Evolutionary conservation across 441 rosid species (phyloP).

Genomic region (Corymbia citriodora): DNA sequence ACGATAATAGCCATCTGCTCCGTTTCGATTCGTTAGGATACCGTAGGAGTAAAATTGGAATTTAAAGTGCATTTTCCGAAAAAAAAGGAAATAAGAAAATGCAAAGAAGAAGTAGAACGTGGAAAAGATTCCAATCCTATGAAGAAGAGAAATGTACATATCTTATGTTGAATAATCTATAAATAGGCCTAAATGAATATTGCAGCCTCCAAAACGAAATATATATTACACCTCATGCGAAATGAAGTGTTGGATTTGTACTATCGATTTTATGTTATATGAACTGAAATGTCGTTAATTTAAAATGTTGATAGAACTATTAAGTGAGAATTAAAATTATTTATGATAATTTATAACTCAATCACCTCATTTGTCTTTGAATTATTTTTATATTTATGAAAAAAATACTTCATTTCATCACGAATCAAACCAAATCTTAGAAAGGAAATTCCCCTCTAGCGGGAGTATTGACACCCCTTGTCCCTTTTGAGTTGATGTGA

Average conservation of each 20-base stretch:
- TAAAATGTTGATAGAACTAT: not conserved
- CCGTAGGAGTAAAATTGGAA: not conserved
- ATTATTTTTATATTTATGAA: not conserved
- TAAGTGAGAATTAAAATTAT: not conserved
- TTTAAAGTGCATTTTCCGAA: not conserved
- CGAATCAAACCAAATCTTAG: not conserved
- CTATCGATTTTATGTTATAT: not conserved
- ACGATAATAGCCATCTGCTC: not conserved
- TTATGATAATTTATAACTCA: not conserved
- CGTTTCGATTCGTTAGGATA: not conserved
- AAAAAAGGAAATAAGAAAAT: not conserved
- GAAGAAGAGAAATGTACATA: not conserved
- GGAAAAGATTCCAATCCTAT: not conserved
- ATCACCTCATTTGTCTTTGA: not conserved
- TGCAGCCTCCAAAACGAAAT: not conserved
- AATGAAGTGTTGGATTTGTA: not conserved
- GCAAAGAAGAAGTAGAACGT: not conserved
- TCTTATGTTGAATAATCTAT: not conserved
- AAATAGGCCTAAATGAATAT: not conserved
- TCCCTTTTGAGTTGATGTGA: not conserved
- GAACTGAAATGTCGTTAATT: accelerated
- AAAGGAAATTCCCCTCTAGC: not conserved
- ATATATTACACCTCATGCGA: not conserved
- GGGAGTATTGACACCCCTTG: not conserved
- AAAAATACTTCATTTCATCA: not conserved